These are phyloP conservation scores for Botrytis cinerea DNA, from an alignment of 2,329 filamentous ascomycete genomes.

Conservation along the genomic window DNA sequence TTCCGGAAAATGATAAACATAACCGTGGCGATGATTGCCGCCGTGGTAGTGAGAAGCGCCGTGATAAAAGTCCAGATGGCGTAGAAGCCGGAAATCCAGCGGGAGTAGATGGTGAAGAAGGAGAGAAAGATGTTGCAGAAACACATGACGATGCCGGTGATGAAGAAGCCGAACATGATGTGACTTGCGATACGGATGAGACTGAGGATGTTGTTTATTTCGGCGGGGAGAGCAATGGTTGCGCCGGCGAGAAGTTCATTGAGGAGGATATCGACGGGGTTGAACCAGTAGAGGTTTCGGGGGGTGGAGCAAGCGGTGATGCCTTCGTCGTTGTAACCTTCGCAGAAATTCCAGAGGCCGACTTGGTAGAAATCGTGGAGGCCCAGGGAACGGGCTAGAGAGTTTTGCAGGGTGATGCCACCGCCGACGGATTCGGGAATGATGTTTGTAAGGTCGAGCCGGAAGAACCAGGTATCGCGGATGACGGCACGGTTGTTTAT, in stretches of 20 bases:
- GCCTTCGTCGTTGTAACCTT: constrained; percentile 74
- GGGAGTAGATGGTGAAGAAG: constrained; percentile 45
- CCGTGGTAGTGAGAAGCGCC: constrained; percentile 67
- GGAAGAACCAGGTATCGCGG: constrained; percentile 78
- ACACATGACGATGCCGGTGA: constrained; percentile 68
- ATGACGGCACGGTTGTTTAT: constrained; percentile 63
- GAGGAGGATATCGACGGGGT: constrained; percentile 80
- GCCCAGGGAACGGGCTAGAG: constrained; percentile 80
- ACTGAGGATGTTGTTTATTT: constrained; percentile 71
- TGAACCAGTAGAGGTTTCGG: constrained; percentile 80
- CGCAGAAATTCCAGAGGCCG: constrained; percentile 89
- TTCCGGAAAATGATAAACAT: constrained; percentile 82
- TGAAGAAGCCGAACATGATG: constrained; percentile 88
- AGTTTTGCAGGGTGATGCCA: constrained; percentile 77
- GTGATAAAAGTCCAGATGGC: constrained; percentile 67
- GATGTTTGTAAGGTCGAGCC: constrained; percentile 79
- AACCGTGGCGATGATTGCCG: constrained; percentile 74
- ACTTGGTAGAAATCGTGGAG: constrained; percentile 94
- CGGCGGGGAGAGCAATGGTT: constrained; percentile 74
- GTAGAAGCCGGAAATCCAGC: constrained; percentile 66
- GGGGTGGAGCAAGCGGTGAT: constrained; percentile 76
- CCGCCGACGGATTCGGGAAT: constrained; percentile 36
- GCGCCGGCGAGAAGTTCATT: constrained; percentile 80
- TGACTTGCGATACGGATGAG: constrained; percentile 74
- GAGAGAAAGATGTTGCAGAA: constrained; percentile 72